phyloP scores from a whole-genome alignment of 495 filamentous ascomycete genomes.

The Pyrenopolyporus hunteri region DNA sequence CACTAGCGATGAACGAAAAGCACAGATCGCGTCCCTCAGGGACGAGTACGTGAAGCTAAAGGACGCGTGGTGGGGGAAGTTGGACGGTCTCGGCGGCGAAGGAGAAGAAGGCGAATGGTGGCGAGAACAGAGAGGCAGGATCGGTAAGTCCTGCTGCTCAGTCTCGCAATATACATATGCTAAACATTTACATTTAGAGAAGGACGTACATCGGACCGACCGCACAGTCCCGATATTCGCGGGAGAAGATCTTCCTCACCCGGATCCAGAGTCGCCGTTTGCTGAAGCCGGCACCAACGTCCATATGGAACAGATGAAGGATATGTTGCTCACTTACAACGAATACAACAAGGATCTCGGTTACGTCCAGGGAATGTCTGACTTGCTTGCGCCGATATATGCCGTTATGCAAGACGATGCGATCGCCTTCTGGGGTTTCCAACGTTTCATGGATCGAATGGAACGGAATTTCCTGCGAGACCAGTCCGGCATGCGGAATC shows the following conservation, averaged over 20 bases:
- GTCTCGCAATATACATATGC: conserved; percentile 10
- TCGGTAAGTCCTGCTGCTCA: conserved; percentile 66
- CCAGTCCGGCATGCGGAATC: conserved; percentile 91
- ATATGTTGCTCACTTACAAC: conserved; percentile 98
- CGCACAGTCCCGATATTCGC: conserved; percentile 90
- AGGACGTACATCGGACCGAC: conserved; percentile 97
- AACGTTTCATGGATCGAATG: conserved; percentile 95
- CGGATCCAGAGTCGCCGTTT: conserved; percentile 95
- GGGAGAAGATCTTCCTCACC: conserved; percentile 97
- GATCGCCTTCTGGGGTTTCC: conserved; percentile 95
- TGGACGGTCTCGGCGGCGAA: conserved; percentile 79
- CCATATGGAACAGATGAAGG: conserved; percentile 97
- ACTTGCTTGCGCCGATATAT: conserved; percentile 93
- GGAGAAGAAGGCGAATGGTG: conserved; percentile 87
- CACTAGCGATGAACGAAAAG: conserved; percentile 77
- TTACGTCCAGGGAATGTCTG: conserved; percentile 98
- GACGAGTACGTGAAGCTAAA: conserved; percentile 96
- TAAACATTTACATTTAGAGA: conserved; percentile 68
- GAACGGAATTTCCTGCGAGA: conserved; percentile 97
- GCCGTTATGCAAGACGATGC: conserved; percentile 97
- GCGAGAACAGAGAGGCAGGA: conserved; percentile 91
- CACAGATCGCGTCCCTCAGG: conserved; percentile 78
- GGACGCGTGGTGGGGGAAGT: conserved; percentile 93
- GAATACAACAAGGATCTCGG: conserved; percentile 93
- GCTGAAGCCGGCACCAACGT: conserved; percentile 91